phyloP scores from a whole-genome alignment of 176 grass and related monocot species.

The Phyllostachys edulis region DNA sequence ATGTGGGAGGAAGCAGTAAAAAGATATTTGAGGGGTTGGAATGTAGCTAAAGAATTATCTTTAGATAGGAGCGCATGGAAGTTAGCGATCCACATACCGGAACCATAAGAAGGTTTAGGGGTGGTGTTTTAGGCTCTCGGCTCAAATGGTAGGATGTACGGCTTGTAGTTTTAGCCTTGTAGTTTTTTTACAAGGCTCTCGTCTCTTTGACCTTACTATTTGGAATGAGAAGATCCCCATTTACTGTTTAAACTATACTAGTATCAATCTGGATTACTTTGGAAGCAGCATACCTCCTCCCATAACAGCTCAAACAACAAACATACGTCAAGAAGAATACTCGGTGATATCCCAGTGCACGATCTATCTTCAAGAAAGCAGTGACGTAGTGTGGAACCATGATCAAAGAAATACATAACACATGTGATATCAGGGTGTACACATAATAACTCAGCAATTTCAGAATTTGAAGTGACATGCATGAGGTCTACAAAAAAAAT shows the following conservation, averaged over 20 bases:
- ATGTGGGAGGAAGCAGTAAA: too few species aligned
- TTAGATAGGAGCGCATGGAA: too few species aligned
- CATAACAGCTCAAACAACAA: not conserved
- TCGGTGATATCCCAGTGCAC: not conserved
- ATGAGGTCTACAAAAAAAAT: not conserved
- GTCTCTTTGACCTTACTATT: too few species aligned
- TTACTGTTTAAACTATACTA: conserved; percentile 18
- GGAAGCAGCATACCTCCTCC: not conserved
- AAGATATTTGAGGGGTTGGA: too few species aligned
- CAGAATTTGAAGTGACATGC: not conserved
- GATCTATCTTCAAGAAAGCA: not conserved
- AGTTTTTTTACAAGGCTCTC: too few species aligned
- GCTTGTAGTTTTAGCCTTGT: too few species aligned
- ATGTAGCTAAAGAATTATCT: too few species aligned
- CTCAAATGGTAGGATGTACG: too few species aligned
- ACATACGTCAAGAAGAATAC: not conserved
- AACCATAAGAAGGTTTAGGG: too few species aligned
- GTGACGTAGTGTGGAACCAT: not conserved
- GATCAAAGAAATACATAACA: not conserved
- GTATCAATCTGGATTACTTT: not conserved
- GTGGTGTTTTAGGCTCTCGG: too few species aligned
- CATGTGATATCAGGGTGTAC: conserved; percentile 47
- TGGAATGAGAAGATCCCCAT: not conserved
- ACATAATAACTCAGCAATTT: not conserved
- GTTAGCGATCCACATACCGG: too few species aligned